Base-by-base conservation (phyloP, 2,329 filamentous ascomycete genomes). In the Colletotrichum sp. region DNA sequence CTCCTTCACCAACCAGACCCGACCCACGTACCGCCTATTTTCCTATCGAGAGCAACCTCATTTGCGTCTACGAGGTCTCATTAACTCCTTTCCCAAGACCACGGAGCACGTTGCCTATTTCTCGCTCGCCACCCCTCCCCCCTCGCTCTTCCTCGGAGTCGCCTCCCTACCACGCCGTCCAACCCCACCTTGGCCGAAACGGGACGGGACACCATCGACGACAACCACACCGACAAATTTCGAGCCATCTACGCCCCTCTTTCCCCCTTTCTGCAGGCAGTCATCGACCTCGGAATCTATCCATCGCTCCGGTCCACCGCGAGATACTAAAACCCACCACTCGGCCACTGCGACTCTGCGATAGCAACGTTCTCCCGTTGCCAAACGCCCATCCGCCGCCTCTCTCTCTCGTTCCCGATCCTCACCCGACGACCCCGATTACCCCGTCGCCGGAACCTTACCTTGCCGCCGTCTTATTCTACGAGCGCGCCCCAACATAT, bases 121-220 rank as follows among this genome's bases (percentile, higher is more conserved):
- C 44, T 59, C 68, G 57, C 64, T 69, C 72, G 59, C 65, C 39
- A 24, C 28, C 74, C 70, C 74, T 69, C 34, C 57, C 70, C 64
- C 70, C 59, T 76, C 65, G 59, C 34, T 48, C 44, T 44, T 60
- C 59, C 71, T 74, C 74, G 59, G 74, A 68, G 74, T 76, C 70
- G 74, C 70, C 70, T 74, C 73, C 73, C 73, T 75, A 68, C 70
- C 63, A 67, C 59, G 68, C 70, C 70, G 34, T 72, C 44, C 39
- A 72, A 76, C 74, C 74, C 74, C 74, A 76, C 74, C 74, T 69
- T 74, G 71, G 74, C 74, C 74, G 74, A 76, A 76, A 76, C 74
- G 71, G 74, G 68, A 63, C 68, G 68, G 74, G 44, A 74, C 74
- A 68, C 74, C 64, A 74, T 76, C 65, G 74, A 74, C 55, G 64